These are phyloP conservation scores for Hymenoscyphus repandus DNA, from an alignment of 2,329 filamentous ascomycete species.

Conservation along the genomic window DNA sequence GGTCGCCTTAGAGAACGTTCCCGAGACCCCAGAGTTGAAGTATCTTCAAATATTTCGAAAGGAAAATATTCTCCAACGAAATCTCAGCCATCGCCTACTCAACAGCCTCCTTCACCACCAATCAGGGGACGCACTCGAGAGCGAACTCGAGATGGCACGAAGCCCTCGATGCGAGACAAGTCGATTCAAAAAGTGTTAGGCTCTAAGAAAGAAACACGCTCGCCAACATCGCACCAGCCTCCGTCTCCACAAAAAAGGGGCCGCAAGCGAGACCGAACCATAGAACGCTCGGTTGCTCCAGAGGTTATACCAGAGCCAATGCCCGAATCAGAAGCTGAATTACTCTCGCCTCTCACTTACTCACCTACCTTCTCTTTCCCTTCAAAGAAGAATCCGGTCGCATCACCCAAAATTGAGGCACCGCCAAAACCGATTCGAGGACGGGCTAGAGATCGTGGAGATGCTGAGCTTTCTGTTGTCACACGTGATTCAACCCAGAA, in stretches of 20 bases:
- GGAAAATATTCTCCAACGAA: neutral
- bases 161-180: neutral
- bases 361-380: neutral
- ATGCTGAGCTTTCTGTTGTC: neutral
- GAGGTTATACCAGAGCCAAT: neutral
- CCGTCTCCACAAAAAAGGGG: neutral
- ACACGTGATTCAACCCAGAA: slow-evolving; percentile 1
- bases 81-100: neutral
- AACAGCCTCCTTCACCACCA: neutral
- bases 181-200: too few relatives aligned
- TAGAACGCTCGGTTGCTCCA: neutral
- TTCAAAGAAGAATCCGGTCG: neutral
- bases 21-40: neutral
- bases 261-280: neutral
- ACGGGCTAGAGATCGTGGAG: neutral
- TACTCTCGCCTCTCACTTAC: slow-evolving; percentile 1
- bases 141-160: neutral
- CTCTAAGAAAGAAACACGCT: neutral
- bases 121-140: neutral
- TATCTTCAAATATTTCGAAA: neutral
- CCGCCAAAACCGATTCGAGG: neutral
- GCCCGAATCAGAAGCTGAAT: neutral
- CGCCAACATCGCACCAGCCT: neutral
- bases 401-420: neutral
- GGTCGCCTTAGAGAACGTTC: slow-evolving; percentile 1